These are phyloP conservation scores for Falciphora oryzae DNA, from an alignment of 2,329 filamentous ascomycete genomes.

Conservation along the genomic window DNA sequence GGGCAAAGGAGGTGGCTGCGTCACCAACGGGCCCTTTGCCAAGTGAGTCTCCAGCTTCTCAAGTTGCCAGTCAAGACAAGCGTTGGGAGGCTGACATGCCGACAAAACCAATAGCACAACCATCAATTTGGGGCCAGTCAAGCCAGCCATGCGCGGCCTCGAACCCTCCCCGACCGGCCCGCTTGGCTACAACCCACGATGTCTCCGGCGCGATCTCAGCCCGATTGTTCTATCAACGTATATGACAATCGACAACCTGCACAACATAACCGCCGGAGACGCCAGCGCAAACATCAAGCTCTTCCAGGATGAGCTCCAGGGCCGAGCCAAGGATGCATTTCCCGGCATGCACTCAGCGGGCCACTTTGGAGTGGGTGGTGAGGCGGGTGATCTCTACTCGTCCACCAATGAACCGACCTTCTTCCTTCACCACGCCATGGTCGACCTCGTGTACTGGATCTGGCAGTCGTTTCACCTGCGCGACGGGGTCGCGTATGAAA, in stretches of 20 bases:
- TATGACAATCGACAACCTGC: conserved; percentile 7
- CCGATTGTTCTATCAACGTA: background rate
- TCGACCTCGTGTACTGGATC: conserved; percentile 29
- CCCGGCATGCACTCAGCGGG: conserved; percentile 26
- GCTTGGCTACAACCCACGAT: conserved; percentile 5
- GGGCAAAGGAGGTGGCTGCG: conserved; percentile 3
- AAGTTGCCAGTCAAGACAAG: background rate
- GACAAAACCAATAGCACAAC: background rate
- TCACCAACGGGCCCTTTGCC: conserved; percentile 13
- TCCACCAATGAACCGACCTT: conserved; percentile 28
- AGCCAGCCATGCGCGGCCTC: background rate
- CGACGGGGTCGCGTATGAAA: background rate
- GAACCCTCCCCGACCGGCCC: background rate
- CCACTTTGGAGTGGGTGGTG: conserved; percentile 29
- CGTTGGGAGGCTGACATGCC: background rate
- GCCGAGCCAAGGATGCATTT: conserved; percentile 8
- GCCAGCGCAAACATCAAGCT: conserved; percentile 6
- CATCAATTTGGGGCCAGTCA: conserved; percentile 20
- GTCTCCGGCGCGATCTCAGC: conserved; percentile 4
- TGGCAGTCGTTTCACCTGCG: conserved; percentile 29
- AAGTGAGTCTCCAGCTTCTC: conserved; percentile 21
- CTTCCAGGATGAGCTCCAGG: conserved; percentile 25
- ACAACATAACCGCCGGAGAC: conserved; percentile 17
- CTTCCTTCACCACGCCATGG: conserved; percentile 27
- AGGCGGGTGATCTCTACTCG: conserved; percentile 27